Evolutionary conservation across 2,329 filamentous ascomycete species (phyloP).

Genomic region (Hypomyces rosellus): DNA sequence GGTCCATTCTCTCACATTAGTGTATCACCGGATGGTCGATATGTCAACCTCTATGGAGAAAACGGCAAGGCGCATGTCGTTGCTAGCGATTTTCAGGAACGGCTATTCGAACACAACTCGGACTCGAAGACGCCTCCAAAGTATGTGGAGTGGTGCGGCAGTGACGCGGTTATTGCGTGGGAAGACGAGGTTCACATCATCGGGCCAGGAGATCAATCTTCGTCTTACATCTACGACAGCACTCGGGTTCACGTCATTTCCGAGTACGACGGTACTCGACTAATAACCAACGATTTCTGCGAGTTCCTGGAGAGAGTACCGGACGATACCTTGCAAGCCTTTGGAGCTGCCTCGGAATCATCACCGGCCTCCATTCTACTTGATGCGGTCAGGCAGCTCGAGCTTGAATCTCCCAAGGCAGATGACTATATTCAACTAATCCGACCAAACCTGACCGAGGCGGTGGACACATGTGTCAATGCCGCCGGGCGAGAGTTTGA

Average conservation of each 20-base stretch:
- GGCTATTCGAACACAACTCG: slow-evolving; percentile 86
- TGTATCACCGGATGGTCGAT: slow-evolving; percentile 86
- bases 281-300: slow-evolving; percentile 90
- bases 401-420: slow-evolving; percentile 90
- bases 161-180: slow-evolving; percentile 92
- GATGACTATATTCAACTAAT: slow-evolving; percentile 98
- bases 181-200: slow-evolving; percentile 96
- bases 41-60: slow-evolving; percentile 78
- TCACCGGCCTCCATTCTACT: slow-evolving; percentile 88
- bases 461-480: slow-evolving; percentile 88
- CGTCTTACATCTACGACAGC: slow-evolving; percentile 80
- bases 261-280: slow-evolving; percentile 74
- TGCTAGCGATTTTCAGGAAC: slow-evolving; percentile 88
- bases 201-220: slow-evolving; percentile 71
- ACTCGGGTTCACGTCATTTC: slow-evolving; percentile 82
- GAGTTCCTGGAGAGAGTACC: slow-evolving; percentile 96
- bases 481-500: slow-evolving; percentile 91
- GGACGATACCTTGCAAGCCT: slow-evolving; percentile 79
- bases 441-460: slow-evolving; percentile 77
- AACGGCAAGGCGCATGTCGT: slow-evolving; percentile 87
- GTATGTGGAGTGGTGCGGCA: slow-evolving; percentile 92
- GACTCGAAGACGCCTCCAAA: slow-evolving; percentile 78
- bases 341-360: slow-evolving; percentile 80
- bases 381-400: slow-evolving; percentile 85
- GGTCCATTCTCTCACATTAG: slow-evolving; percentile 88